Evolutionary conservation across 208 protist species (phyloP), one percentile per base, ranked within the genome.

Genomic region (Crithidia sp.): DNA sequence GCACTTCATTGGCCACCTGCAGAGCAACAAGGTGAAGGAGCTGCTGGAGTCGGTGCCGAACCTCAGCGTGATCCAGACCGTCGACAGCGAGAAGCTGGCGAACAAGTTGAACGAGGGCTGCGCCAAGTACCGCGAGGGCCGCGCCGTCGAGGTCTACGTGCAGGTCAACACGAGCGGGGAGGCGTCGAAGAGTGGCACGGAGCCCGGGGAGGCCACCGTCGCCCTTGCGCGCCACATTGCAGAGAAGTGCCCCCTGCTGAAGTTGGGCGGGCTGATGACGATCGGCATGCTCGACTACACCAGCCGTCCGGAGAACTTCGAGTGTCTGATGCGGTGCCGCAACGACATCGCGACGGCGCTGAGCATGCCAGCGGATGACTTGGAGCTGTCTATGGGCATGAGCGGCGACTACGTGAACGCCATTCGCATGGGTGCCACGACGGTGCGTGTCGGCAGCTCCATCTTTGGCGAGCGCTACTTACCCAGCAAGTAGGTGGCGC

Each of bases 1-100:
- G 97, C 98, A 99, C 75, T 99, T 99, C 67, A 99, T 99, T 78
- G 98, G 98, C 8, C 95, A 98, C 66, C 74, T 99, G 45, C 98
- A 99, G 85, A 98, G 89, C 73, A 99, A 99, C 82, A 99, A 99
- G 75, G 83, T 94, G 56, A 97, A 94, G 74, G 66, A 92, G 57
- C 76, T 99, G 16, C 83, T 97, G 8, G 47, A 78, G 50, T 79
- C 62, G 7, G 83, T 74, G 50, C 74, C 83, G 12, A 89, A 89
- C 71, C 65, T 99, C 9, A 50, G 61, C 45, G 70, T 94, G 5
- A 86, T 99, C 5, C 83, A 99, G 64, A 98, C 96, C 17, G 84
- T 99, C 10, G 94, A 99, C 74, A 93, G 75, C 19, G 69, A 71
- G 19, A 97, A 98, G 71, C 82, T 99, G 17, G 97, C 98, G 7